Evolutionary conservation across 1,139 yeast genomes (phyloP).

Genomic region (Debaryomyces sp.): DNA sequence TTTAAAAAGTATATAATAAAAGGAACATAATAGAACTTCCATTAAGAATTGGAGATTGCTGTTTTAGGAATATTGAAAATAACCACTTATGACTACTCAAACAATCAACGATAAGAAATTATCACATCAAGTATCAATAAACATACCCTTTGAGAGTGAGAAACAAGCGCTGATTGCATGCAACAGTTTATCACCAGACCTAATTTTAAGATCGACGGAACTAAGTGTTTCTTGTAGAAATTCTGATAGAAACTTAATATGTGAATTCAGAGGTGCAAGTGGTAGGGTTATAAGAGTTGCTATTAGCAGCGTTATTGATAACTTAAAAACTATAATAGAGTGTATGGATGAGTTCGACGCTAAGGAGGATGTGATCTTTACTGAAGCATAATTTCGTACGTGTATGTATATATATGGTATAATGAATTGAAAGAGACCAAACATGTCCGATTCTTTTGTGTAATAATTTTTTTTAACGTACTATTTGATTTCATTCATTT

Average conservation of each 20-base stretch:
- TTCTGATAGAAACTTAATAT: constrained; percentile 32
- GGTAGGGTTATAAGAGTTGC: constrained; percentile 73
- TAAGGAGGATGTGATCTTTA: constrained; percentile 24
- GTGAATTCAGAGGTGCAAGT: constrained; percentile 55
- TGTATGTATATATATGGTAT: background rate
- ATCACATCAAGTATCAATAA: constrained; percentile 3
- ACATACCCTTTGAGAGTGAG: constrained; percentile 62
- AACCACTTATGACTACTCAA: background rate
- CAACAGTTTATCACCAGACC: constrained; percentile 70
- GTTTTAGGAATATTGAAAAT: background rate
- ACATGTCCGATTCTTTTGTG: background rate
- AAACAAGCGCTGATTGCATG: constrained; percentile 67
- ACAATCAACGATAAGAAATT: background rate
- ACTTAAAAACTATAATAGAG: constrained; percentile 64
- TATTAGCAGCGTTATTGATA: constrained; percentile 67
- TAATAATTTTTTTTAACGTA: background rate
- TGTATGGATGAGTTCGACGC: constrained; percentile 66
- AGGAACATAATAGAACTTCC: background rate
- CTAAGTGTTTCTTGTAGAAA: constrained; percentile 46
- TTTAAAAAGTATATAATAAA: background rate
- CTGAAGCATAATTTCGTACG: background rate
- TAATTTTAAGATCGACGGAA: constrained; percentile 68
- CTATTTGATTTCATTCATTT: background rate
- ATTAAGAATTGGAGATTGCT: background rate
- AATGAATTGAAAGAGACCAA: background rate